A percentile compares a stretch with the other conserved stretches of the same genome.
phyloP scores from a whole-genome alignment of 2,329 filamentous ascomycete genomes.

The Sporothrix phasma region DNA sequence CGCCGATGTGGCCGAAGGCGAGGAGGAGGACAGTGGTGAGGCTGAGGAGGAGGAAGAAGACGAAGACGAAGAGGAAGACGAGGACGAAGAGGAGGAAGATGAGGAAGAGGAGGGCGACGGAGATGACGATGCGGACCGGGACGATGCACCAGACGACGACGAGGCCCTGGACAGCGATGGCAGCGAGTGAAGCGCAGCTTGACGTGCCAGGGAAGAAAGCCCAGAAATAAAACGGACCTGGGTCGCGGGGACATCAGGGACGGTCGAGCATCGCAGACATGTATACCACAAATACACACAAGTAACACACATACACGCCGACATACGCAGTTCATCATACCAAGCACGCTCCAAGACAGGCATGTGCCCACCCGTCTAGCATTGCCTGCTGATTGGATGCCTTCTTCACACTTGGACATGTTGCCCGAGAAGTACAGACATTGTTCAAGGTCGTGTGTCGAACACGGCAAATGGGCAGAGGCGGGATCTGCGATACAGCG shows the following conservation, averaged over 20 bases:
- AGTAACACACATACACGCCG: background rate
- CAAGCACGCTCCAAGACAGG: background rate
- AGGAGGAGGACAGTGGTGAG: constrained; percentile 28
- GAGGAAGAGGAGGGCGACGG: constrained; percentile 35
- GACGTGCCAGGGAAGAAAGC: background rate
- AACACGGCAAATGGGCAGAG: background rate
- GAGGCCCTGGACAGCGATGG: constrained; percentile 55
- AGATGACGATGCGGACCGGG: constrained; percentile 39
- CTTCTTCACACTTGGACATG: background rate
- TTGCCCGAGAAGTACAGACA: background rate
- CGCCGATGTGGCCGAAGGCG: constrained; percentile 26
- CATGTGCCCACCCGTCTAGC: background rate
- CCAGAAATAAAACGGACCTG: background rate
- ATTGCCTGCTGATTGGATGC: background rate
- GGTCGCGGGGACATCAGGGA: background rate
- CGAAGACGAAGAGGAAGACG: constrained; percentile 35
- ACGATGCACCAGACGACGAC: constrained; percentile 41
- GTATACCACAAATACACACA: background rate
- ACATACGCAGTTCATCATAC: background rate
- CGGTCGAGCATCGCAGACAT: background rate
- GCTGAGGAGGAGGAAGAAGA: constrained; percentile 30
- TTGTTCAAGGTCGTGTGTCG: background rate
- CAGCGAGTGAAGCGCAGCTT: constrained; percentile 38
- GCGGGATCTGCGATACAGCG: background rate
- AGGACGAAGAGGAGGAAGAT: constrained; percentile 40